Conservation (phyloP, 495 filamentous ascomycete species). For the Daldinia childiae region DNA sequence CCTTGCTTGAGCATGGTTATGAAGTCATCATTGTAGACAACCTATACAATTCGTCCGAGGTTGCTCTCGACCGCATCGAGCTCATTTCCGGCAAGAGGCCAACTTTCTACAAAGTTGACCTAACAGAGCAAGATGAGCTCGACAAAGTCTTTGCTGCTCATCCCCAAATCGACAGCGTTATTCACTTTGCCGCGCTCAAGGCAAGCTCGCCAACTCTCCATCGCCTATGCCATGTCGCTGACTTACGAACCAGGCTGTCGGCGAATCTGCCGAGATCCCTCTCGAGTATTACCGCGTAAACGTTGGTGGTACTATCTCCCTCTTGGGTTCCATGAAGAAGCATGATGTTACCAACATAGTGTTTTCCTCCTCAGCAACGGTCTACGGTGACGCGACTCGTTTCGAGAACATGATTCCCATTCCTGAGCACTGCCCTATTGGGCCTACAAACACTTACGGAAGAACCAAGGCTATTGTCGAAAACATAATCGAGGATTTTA, state of each 20-base stretch:
- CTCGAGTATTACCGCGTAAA: conserved; percentile 98
- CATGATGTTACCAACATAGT: conserved; percentile 96
- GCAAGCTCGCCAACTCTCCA: conserved; percentile 56
- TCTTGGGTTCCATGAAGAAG: conserved; percentile 85
- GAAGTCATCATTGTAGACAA: conserved; percentile 96
- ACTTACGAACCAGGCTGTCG: conserved; percentile 74
- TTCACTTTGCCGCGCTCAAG: conserved; percentile 98
- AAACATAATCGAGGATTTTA: conserved; percentile 86
- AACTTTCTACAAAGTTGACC: conserved; percentile 83
- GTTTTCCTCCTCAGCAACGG: conserved; percentile 86
- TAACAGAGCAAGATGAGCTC: conserved; percentile 83
- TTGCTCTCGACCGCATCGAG: conserved; percentile 91
- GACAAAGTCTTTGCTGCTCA: conserved; percentile 90
- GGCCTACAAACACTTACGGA: conserved; percentile 96
- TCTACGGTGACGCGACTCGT: conserved; percentile 97
- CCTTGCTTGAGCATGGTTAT: conserved; percentile 92
- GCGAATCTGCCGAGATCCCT: conserved; percentile 93
- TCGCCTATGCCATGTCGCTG: conserved; percentile 13
- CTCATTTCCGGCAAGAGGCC: conserved; percentile 90
- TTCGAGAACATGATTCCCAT: conserved; percentile 99
- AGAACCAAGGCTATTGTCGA: conserved; percentile 94
- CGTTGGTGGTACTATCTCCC: conserved; percentile 89
- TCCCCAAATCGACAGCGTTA: conserved; percentile 94
- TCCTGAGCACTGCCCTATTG: conserved; percentile 94
- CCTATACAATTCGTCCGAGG: conserved; percentile 92